A percentile compares a stretch with the other conserved stretches of the same genome.
Evolutionary conservation across 1,284 basidiomycete genomes (phyloP).

Genomic region (Tetrapyrgos nigripes): DNA sequence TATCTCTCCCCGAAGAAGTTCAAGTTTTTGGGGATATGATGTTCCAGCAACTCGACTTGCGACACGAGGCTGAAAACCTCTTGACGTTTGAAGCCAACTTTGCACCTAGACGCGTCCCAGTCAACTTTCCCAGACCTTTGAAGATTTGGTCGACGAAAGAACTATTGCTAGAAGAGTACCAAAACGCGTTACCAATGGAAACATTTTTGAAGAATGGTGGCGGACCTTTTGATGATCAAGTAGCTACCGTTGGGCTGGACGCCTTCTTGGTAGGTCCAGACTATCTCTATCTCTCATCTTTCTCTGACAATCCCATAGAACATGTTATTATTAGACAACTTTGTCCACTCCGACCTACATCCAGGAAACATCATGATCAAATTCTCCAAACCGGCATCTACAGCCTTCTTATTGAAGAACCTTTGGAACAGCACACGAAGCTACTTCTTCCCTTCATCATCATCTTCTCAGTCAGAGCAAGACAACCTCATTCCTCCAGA

Average conservation of each 20-base stretch:
- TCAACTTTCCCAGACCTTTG: slow-evolving; percentile 92
- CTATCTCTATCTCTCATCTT: slow-evolving; percentile 3
- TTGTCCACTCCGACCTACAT: slow-evolving; percentile 94
- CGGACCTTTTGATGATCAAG: slow-evolving; percentile 87
- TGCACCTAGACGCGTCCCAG: slow-evolving; percentile 74
- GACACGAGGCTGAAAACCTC: slow-evolving; percentile 91
- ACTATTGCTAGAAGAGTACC: slow-evolving; percentile 91
- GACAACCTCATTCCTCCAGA: slow-evolving; percentile 30
- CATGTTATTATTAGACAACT: slow-evolving; percentile 98
- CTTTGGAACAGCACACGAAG: slow-evolving; percentile 49
- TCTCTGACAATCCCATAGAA: slow-evolving; percentile 60
- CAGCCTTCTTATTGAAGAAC: slow-evolving; percentile 62
- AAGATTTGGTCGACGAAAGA: slow-evolving; percentile 80
- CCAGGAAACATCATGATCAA: slow-evolving; percentile 99
- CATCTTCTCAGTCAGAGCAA: slow-evolving; percentile 45
- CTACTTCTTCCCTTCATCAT: slow-evolving; percentile 38
- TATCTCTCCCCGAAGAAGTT: slow-evolving; percentile 96
- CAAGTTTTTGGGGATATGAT: slow-evolving; percentile 97
- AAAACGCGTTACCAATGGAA: slow-evolving; percentile 93
- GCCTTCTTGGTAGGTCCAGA: slow-evolving; percentile 82
- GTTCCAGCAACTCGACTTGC: slow-evolving; percentile 92
- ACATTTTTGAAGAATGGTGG: slow-evolving; percentile 89
- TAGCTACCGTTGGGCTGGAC: slow-evolving; percentile 94
- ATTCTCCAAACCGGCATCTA: slow-evolving; percentile 83
- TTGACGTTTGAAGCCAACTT: slow-evolving; percentile 90